Evolutionary conservation across 306 rosid genomes (phyloP), one percentile per base, ranked within the genome.

Genomic region (Sicyos baderoa): DNA sequence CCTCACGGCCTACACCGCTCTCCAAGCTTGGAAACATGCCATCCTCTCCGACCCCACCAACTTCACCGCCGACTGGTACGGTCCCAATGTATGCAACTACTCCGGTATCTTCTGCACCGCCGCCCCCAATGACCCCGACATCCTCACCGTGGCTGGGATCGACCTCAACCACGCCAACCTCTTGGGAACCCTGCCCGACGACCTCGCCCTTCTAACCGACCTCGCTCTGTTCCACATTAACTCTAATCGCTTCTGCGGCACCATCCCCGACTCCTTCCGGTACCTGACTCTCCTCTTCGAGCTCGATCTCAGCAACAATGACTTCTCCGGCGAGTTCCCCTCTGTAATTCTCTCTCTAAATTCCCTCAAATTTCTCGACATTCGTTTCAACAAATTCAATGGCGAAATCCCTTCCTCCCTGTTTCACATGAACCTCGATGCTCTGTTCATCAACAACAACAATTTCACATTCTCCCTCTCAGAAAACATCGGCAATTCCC

Each of bases 31-130:
- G 95, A 92, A 92, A 79, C 88, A 77, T 45, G 52, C 64, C 13
- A 80, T 92, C 58, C 82, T 88, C 66, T 84, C 87, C 0, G 98
- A 92, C 78, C 95, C 96, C 0, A 75, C 78, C 0, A 76, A 85
- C 75, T 72, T 86, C 84, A 89, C 98, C 71, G 19, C 75, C 62
- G 75, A 83, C 8, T 92, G 98, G 98, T 78, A 72, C 42, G 96
- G 93, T 63, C 86, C 77, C 40, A 5, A 86, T 0, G 96, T 92
- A 1, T 92, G 98, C 83, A 86, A 83, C 83, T 92, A 92, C 86
- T 82, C 83, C 1, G 98, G 98, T 4, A 75, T 92, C 32, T 87
- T 65, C 82, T 92, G 98, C 57, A 93, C 96, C 7, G 81, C 86
- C 0, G 83, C 96, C 2, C 95, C 75, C 2, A 86, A 82, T n/a